A percentile compares a stretch with the other conserved stretches of the same genome.
phyloP scores from a whole-genome alignment of 148 eudicot genomes.

The Diospyros lotus region DNA sequence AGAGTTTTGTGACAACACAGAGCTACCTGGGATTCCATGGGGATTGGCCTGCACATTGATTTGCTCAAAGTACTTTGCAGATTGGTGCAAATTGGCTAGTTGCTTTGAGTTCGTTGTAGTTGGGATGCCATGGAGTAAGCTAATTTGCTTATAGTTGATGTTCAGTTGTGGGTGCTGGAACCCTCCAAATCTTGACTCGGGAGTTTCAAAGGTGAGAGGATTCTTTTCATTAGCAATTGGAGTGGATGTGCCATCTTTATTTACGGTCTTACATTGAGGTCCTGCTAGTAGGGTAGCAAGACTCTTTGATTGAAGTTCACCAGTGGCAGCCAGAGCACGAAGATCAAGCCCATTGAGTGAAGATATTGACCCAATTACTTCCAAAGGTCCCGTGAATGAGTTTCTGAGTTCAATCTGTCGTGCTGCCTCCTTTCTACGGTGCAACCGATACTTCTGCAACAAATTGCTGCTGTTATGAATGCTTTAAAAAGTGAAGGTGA shows the following conservation, averaged over 20 bases:
- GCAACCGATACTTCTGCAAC: constrained; percentile 82
- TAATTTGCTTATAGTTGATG: constrained; percentile 51
- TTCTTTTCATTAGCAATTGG: constrained; percentile 74
- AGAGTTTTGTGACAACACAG: constrained; percentile 46
- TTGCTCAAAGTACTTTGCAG: constrained; percentile 32
- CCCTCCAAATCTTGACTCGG: constrained; percentile 47
- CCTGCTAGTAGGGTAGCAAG: constrained; percentile 55
- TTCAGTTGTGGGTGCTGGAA: constrained; percentile 47
- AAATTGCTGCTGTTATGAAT: neutral
- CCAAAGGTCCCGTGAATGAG: constrained; percentile 56
- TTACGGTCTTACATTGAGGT: constrained; percentile 44
- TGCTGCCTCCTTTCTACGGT: constrained; percentile 79
- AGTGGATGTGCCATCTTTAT: constrained; percentile 49
- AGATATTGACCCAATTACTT: constrained; percentile 45
- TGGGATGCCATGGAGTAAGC: constrained; percentile 81
- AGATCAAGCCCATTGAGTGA: constrained; percentile 61
- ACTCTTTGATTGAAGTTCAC: constrained; percentile 45
- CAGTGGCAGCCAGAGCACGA: constrained; percentile 67
- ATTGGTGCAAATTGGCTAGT: constrained; percentile 51
- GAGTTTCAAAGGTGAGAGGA: constrained; percentile 66
- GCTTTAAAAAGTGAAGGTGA: neutral
- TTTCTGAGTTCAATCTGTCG: constrained; percentile 55
- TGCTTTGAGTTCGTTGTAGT: constrained; percentile 79
- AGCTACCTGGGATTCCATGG: constrained; percentile 34
- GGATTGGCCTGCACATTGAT: constrained; percentile 44